Evolutionary conservation across 2,329 filamentous ascomycete genomes (phyloP).

Genomic region (Penicillium sp.): DNA sequence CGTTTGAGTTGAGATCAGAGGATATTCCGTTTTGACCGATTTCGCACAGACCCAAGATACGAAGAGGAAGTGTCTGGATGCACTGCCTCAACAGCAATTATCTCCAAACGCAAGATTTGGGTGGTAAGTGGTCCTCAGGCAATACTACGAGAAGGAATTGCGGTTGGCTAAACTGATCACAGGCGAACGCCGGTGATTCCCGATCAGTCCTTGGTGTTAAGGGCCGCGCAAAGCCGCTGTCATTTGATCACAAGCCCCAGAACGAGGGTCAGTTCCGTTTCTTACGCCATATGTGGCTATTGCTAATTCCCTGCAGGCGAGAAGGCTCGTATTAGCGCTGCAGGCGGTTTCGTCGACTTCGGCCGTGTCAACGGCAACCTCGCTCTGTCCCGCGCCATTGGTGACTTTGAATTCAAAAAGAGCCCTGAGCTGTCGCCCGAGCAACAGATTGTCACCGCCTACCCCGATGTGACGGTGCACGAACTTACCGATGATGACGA

Average conservation of each 20-base stretch:
- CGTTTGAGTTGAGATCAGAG: slow-evolving; percentile 19
- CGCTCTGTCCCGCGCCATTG: slow-evolving; percentile 92
- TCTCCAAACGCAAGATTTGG: slow-evolving; percentile 89
- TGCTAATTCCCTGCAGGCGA: slow-evolving; percentile 61
- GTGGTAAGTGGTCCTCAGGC: slow-evolving; percentile 64
- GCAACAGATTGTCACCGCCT: slow-evolving; percentile 97
- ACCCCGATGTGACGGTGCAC: slow-evolving; percentile 88
- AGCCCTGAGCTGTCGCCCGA: slow-evolving; percentile 95
- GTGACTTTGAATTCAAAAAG: slow-evolving; percentile 99
- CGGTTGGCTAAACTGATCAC: slow-evolving; percentile 19
- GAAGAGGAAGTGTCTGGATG: slow-evolving; percentile 98
- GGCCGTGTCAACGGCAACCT: slow-evolving; percentile 98
- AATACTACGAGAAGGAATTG: slow-evolving; percentile 11
- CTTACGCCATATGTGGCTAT: neutral
- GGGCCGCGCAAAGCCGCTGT: slow-evolving; percentile 92
- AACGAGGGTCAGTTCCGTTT: slow-evolving; percentile 72
- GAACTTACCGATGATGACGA: slow-evolving; percentile 91
- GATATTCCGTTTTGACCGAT: slow-evolving; percentile 13
- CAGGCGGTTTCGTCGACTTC: slow-evolving; percentile 97
- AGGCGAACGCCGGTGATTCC: slow-evolving; percentile 98
- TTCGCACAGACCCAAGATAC: slow-evolving; percentile 77
- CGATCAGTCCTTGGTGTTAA: slow-evolving; percentile 94
- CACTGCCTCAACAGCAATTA: slow-evolving; percentile 86
- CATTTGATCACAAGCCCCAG: slow-evolving; percentile 98
- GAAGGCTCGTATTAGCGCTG: slow-evolving; percentile 92